A percentile compares a stretch with the other conserved stretches of the same genome.
Conservation (phyloP, 768 basidiomycete genomes). For the Antrodiella citrinella region DNA sequence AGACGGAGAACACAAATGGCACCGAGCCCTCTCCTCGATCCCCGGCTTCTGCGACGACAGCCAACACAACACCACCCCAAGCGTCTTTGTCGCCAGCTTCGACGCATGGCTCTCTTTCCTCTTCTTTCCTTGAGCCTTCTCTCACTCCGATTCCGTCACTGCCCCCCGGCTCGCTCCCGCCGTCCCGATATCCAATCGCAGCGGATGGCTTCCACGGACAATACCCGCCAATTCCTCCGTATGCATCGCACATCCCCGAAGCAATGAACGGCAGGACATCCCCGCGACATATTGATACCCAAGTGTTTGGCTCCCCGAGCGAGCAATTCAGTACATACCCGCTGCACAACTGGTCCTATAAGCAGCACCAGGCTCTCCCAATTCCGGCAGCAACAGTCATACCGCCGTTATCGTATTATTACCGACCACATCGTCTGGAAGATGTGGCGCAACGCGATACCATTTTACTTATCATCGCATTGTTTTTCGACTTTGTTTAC, state of each 20-base stretch:
- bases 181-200: conserved; percentile 64
- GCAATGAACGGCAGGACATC: conserved; percentile 18
- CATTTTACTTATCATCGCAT: conserved; percentile 71
- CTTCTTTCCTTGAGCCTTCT: conserved; percentile 46
- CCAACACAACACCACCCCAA: conserved; percentile 36
- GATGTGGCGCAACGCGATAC: conserved; percentile 77
- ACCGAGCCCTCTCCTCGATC: conserved; percentile 10
- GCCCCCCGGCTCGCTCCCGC: conserved; percentile 41
- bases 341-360: conserved; percentile 64
- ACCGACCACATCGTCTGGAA: conserved; percentile 70
- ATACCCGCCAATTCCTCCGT: conserved; percentile 36
- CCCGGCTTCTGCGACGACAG: conserved; percentile 26
- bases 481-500: conserved; percentile 93
- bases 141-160: conserved; percentile 26
- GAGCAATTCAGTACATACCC: conserved; percentile 61
- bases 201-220: conserved; percentile 60
- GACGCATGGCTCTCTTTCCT: conserved; percentile 9
- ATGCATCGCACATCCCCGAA: conserved; percentile 33
- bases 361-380: conserved; percentile 46
- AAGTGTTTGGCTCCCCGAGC: conserved; percentile 27
- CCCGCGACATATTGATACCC: conserved; percentile 37
- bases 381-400: conserved; percentile 34
- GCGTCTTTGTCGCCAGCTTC: conserved; percentile 30
- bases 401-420: conserved; percentile 63
- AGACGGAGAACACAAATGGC: conserved; percentile 33